Evolutionary conservation across 176 grass and related monocot species (phyloP), one percentile per base, ranked within the genome.

Genomic region (Avena eriantha): DNA sequence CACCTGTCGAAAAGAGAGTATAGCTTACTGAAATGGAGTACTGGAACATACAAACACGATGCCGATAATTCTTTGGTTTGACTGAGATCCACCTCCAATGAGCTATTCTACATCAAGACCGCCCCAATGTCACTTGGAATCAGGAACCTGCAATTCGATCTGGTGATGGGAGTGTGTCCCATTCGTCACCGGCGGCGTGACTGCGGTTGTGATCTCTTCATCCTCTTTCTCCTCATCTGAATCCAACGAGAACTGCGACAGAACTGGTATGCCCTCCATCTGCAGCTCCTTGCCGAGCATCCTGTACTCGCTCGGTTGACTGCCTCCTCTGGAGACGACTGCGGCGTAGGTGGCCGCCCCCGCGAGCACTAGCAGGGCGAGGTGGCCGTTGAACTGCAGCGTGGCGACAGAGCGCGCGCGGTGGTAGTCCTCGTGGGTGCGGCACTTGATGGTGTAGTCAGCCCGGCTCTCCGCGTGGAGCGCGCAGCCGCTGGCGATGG

Each of bases 311-410:
- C 21, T 80, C 10, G 61, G 83, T 1, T 41, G 64, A 0, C 65
- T 43, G 71, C 4, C 71, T 3, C 63, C 53, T 73, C 17, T 88
- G 41, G 35, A 81, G n/a, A 91, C 22, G 41, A 92, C 77, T 16
- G 73, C 68, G 0, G 73, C 86, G 75, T 96, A 96, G 2, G 90
- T 17, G 0, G 33, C 80, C 17, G 86, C 70, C 16, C 79, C 94
- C 0, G 88, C 86, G 3, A 95, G 17, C 61, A 98, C 78, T 7
- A 98, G 94, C 78, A 98, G 72, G 16, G 97, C 94, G 13, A 98
- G 74, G 74, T 98, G 97, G 59, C 94, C 91, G 76, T 98, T 98
- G 86, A 98, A 98, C 92, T 96, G 97, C 71, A 98, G 90, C 4
- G 92, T 96, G 21, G 97, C 94, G 10, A 96, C 90, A 4, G 93